Evolutionary conservation across 352 stramenopile genomes (phyloP), one percentile per base, ranked within the genome.

Genomic region (Pythium folliculosum): DNA sequence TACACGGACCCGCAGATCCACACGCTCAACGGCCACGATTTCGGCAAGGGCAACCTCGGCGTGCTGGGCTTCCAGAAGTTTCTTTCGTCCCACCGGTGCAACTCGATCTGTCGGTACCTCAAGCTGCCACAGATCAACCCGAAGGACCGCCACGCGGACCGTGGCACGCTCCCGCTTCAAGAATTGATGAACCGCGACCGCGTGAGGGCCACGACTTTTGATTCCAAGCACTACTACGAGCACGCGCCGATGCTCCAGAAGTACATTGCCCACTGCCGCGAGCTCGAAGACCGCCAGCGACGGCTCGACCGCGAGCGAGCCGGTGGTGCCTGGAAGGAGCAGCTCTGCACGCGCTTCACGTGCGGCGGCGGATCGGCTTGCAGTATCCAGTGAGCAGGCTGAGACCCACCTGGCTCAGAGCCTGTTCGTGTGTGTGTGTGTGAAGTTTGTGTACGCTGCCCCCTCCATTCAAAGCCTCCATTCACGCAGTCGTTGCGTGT

Each of bases 1-100:
- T 99, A 98, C 78, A 99, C 96, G n/a, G 96, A 99, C 70, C 96
- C 96, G 25, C 96, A 92, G 71, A 92, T 96, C 61, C 88, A 91
- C 75, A 96, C 87, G n/a, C 77, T 92, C 13, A 92, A 94, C 47
- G 84, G 85, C 14, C 73, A 92, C 60, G 83, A 96, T 64, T 96
- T 96, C 71, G 89, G 89, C 44, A 96, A 95, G 62, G 89, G 89
- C 44, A 96, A 96, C 60, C 70, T 96, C 14, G 89, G 87, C 16
- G 83, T 87, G 16, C 65, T 90, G 13, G 89, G 89, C 40, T 95
- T 96, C 58, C 81, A 96, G 47, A 95, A 94, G 47, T 96, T 96
- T 54, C 69, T 96, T 25, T 89, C 86, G 13, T 92, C 87, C 8
- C 89, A 96, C 53, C 85, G 86, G 21, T 96, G 89, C 78, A 96